phyloP scores from a whole-genome alignment of 2,329 filamentous ascomycete genomes.

The Endothia cerciana region DNA sequence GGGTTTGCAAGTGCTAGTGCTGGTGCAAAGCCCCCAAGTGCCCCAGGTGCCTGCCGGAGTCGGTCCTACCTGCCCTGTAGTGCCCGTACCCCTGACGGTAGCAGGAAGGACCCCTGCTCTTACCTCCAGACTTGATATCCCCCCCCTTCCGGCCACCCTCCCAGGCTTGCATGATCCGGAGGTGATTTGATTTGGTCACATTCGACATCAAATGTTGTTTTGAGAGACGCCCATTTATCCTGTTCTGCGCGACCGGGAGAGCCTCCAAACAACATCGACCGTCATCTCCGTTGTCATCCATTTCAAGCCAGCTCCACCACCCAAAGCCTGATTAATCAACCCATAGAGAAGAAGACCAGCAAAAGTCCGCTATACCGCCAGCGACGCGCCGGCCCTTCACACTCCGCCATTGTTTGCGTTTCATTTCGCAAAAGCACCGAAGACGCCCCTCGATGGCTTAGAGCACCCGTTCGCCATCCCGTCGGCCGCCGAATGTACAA shows the following conservation, averaged over 20 bases:
- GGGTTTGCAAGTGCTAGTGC: neutral
- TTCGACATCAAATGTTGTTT: neutral
- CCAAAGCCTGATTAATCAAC: neutral
- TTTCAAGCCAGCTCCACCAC: neutral
- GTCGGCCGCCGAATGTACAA: slow-evolving; percentile 4
- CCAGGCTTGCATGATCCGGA: neutral
- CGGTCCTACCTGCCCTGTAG: neutral
- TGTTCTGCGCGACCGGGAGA: neutral
- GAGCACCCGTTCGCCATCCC: slow-evolving; percentile 2
- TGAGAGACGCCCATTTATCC: neutral
- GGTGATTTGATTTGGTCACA: slow-evolving; percentile 5
- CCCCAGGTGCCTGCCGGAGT: slow-evolving; percentile 4
- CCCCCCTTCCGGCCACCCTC: neutral
- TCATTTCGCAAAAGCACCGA: neutral
- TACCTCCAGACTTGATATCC: neutral
- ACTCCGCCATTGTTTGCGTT: slow-evolving; percentile 7
- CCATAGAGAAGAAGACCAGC: neutral
- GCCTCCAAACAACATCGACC: neutral
- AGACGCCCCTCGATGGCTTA: slow-evolving; percentile 13
- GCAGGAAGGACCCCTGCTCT: slow-evolving; percentile 3
- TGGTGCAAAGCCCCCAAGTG: neutral
- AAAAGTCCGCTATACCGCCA: neutral
- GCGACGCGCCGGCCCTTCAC: slow-evolving; percentile 4
- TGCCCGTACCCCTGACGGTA: neutral
- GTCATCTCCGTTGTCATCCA: neutral